A percentile compares a stretch with the other conserved stretches of the same genome.
phyloP scores from a whole-genome alignment of 1,284 basidiomycete species.

The Ustilago shanxiensis region DNA sequence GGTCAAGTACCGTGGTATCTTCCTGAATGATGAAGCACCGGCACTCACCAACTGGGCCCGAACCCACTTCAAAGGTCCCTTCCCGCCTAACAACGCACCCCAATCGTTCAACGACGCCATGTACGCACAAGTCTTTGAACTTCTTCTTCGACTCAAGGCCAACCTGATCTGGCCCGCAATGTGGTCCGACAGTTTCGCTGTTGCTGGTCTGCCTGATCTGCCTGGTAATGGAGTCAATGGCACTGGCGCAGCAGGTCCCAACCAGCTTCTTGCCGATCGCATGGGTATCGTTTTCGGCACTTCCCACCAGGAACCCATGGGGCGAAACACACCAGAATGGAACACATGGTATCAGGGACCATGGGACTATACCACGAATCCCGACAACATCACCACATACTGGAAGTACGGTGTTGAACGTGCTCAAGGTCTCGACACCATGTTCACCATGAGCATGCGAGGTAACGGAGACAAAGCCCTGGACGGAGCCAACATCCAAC shows the following conservation, averaged over 20 bases:
- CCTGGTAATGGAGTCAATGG: conserved; percentile 19
- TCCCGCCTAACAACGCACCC: conserved; percentile 71
- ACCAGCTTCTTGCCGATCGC: conserved; percentile 77
- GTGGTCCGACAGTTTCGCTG: conserved; percentile 75
- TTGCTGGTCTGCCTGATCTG: conserved; percentile 74
- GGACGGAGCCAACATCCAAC: conserved; percentile 26
- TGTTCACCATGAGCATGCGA: conserved; percentile 79
- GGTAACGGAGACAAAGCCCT: conserved; percentile 74
- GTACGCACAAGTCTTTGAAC: conserved; percentile 76
- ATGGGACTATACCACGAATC: conserved; percentile 77
- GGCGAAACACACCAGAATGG: conserved; percentile 73
- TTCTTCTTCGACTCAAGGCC: conserved; percentile 78
- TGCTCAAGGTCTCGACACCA: conserved; percentile 75
- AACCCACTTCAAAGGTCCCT: conserved; percentile 79
- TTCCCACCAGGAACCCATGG: conserved; percentile 71
- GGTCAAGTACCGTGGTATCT: conserved; percentile 80
- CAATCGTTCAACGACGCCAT: conserved; percentile 77
- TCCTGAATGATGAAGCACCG: conserved; percentile 77
- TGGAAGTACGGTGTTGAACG: conserved; percentile 77
- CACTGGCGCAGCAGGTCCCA: conserved; percentile 69
- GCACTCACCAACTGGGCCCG: conserved; percentile 75
- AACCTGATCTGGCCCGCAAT: conserved; percentile 77
- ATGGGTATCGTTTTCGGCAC: conserved; percentile 79
- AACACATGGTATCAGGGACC: conserved; percentile 74
- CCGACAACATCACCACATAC: conserved; percentile 75